Conservation (phyloP, 164 flowering plant species). For the Macadamia tetraphylla region DNA sequence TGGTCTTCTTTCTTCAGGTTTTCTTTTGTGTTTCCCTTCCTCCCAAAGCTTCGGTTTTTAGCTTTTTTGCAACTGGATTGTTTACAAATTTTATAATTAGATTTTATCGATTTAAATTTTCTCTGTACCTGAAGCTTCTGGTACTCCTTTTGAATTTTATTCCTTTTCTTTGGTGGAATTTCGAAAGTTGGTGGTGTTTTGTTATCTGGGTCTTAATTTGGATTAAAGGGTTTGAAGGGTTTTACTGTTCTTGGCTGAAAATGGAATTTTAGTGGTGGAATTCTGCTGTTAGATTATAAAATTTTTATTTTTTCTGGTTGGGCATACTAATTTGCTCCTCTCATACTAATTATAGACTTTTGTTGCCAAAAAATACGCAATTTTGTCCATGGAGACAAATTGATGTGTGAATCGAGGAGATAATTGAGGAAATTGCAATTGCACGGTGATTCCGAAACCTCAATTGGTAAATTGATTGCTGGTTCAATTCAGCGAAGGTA, state of each 20-base stretch:
- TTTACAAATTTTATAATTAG: neutral
- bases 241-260: slow-evolving; percentile 15
- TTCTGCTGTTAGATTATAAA: slow-evolving; percentile 5
- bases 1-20: slow-evolving; percentile 1
- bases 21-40: neutral
- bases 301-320: slow-evolving; percentile 5
- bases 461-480: too few species aligned
- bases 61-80: neutral
- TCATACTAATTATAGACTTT: neutral
- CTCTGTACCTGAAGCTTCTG: neutral
- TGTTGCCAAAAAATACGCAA: neutral
- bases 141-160: neutral
- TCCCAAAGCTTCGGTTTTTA: neutral
- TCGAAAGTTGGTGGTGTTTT: slow-evolving; percentile 4
- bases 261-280: slow-evolving; percentile 13
- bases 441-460: too few species aligned
- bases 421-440: too few species aligned
- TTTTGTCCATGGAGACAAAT: neutral
- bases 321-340: slow-evolving; percentile 5
- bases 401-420: neutral
- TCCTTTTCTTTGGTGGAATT: slow-evolving; percentile 4
- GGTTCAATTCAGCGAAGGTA: too few species aligned
- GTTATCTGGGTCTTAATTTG: slow-evolving; percentile 1
- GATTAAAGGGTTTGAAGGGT: slow-evolving; percentile 12
- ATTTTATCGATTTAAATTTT: neutral